Conservation (phyloP, 2,329 filamentous ascomycete genomes). For the Dactylellina leptospora region DNA sequence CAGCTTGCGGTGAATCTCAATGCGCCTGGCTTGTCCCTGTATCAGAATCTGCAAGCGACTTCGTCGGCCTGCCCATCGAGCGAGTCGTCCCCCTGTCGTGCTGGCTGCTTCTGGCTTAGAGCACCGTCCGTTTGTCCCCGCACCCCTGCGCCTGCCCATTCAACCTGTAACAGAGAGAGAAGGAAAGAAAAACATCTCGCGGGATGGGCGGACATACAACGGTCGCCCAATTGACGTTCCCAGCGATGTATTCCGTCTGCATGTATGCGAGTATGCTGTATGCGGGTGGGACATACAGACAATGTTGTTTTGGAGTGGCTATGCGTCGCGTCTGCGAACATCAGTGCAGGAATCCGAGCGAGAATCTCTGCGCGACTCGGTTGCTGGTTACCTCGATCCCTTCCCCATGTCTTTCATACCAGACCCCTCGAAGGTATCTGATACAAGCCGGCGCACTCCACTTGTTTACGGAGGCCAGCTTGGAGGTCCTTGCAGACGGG, state of each 20-base stretch:
- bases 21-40: conserved; percentile 48
- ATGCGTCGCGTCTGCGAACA: conserved; percentile 21
- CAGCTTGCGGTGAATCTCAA: conserved; percentile 22
- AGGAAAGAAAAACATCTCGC: conserved; percentile 5
- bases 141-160: conserved; percentile 40
- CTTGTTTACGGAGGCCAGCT: conserved; percentile 20
- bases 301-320: conserved; percentile 6
- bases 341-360: background rate
- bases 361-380: conserved; percentile 2
- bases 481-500: conserved; percentile 24
- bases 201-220: background rate
- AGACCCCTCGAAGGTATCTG: conserved; percentile 41
- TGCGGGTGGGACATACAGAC: background rate
- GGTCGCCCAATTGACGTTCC: conserved; percentile 19
- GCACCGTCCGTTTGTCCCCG: conserved; percentile 28
- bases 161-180: conserved; percentile 48
- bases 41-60: conserved; percentile 51
- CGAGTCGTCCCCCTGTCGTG: background rate
- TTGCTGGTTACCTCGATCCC: conserved; percentile 1
- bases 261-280: too few relatives aligned
- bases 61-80: background rate
- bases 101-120: conserved; percentile 43
- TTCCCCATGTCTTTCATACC: conserved; percentile 8
- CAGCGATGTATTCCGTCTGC: background rate
- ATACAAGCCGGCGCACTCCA: conserved; percentile 35